Conservation (phyloP, 345 rosid species). For the Aethionema arabicum region DNA sequence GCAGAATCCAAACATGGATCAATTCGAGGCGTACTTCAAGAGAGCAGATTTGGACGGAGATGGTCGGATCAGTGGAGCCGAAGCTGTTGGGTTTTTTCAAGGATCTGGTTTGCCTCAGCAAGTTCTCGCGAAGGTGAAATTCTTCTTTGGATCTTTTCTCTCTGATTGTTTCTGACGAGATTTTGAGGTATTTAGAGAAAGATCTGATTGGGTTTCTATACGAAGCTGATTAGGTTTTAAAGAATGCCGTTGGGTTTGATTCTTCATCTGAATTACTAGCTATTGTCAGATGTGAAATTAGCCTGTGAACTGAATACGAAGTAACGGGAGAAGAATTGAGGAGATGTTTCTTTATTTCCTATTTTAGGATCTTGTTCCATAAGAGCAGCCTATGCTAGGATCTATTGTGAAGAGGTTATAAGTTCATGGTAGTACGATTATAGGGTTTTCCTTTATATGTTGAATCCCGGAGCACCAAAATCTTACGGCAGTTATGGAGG, state of each 20-base stretch:
- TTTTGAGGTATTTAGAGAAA: slow-evolving; percentile 8
- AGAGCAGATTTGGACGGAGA: slow-evolving; percentile 97
- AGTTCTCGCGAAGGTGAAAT: slow-evolving; percentile 83
- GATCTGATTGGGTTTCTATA: slow-evolving; percentile 30
- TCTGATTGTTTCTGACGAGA: slow-evolving; percentile 15
- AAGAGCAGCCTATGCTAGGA: slow-evolving; percentile 20
- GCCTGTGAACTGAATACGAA: slow-evolving; percentile 10
- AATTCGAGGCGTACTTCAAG: slow-evolving; percentile 77
- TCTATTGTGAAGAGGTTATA: slow-evolving; percentile 14
- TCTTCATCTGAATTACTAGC: slow-evolving; percentile 12
- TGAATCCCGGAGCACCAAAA: background rate
- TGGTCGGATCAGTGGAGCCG: slow-evolving; percentile 88
- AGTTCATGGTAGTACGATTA: slow-evolving; percentile 4
- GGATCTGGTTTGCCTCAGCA: slow-evolving; percentile 83
- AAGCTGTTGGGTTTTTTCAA: slow-evolving; percentile 88
- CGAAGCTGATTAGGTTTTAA: slow-evolving; percentile 15
- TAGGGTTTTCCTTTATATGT: background rate
- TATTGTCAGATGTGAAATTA: background rate
- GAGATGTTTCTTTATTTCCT: background rate
- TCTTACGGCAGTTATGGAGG: background rate
- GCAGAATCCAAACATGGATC: slow-evolving; percentile 59
- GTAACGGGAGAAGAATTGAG: slow-evolving; percentile 4
- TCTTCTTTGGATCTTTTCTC: slow-evolving; percentile 25
- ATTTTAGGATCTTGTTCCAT: slow-evolving; percentile 12
- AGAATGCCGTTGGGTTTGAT: background rate